Evolutionary conservation across 768 basidiomycete species (phyloP).

Genomic region (Baorangia bicolor): DNA sequence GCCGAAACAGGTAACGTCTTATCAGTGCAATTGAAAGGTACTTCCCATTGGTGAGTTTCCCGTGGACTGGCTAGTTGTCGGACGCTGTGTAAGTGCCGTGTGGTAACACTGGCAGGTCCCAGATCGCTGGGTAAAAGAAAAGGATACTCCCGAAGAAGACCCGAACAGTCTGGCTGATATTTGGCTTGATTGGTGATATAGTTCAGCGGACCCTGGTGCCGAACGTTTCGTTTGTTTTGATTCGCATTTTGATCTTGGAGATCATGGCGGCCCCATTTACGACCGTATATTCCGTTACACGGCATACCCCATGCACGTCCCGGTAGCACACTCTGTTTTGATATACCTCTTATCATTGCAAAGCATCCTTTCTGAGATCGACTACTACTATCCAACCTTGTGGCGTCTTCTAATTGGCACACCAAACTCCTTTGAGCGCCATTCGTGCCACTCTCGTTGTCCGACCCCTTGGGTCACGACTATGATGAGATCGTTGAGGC

Average conservation of each 20-base stretch:
- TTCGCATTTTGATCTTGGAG: constrained; percentile 3
- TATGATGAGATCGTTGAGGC: too few relatives aligned
- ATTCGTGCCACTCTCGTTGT: constrained; percentile 1
- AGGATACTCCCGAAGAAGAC: constrained; percentile 77
- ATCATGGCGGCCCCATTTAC: neutral
- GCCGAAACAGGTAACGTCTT: constrained; percentile 87
- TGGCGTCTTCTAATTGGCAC: constrained; percentile 7
- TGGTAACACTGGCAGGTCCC: constrained; percentile 65
- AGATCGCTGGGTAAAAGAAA: constrained; percentile 90
- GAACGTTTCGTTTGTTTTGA: neutral
- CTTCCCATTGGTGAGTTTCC: constrained; percentile 68
- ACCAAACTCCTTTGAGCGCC: neutral
- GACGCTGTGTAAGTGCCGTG: neutral
- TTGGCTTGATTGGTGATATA: constrained; percentile 64
- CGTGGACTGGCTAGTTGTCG: neutral
- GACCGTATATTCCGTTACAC: neutral
- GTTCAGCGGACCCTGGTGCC: neutral
- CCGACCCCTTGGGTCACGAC: constrained; percentile 6
- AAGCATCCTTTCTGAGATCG: neutral
- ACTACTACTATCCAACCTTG: neutral
- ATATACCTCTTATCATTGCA: neutral
- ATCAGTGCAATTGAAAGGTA: constrained; percentile 88
- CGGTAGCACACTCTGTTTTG: constrained; percentile 27
- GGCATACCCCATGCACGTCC: constrained; percentile 30
- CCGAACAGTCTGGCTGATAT: constrained; percentile 51